phyloP scores from a whole-genome alignment of 768 basidiomycete species.

The Epithele typhae region DNA sequence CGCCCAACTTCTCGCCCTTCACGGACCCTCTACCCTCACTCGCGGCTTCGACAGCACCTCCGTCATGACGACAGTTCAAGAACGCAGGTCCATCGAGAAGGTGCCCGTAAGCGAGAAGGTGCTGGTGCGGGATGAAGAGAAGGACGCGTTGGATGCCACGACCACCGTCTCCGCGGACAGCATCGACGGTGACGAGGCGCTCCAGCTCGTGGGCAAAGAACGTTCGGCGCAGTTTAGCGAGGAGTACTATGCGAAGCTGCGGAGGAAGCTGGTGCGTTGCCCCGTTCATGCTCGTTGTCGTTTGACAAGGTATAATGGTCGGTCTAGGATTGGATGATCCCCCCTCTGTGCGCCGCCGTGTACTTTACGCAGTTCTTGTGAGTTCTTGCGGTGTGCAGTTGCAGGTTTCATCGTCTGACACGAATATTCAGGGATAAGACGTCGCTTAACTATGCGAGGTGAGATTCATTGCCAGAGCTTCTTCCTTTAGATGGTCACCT shows the following conservation, averaged over 20 bases:
- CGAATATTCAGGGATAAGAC: slow-evolving; percentile 55
- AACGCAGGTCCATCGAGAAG: slow-evolving; percentile 11
- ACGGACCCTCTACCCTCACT: too few relatives aligned
- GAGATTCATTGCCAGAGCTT: too few relatives aligned
- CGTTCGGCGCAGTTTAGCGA: slow-evolving; percentile 51
- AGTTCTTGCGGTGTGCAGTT: slow-evolving; percentile 14
- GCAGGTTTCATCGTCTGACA: neutral
- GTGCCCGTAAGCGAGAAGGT: slow-evolving; percentile 6
- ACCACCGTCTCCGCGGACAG: slow-evolving; percentile 28
- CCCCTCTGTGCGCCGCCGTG: slow-evolving; percentile 55
- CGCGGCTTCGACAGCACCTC: neutral
- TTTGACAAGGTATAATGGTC: too few relatives aligned
- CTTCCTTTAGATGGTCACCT: neutral
- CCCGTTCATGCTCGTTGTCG: neutral
- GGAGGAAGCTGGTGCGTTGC: slow-evolving; percentile 50
- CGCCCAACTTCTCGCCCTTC: too few relatives aligned
- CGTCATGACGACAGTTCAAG: slow-evolving; percentile 14
- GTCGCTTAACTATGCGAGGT: slow-evolving; percentile 68
- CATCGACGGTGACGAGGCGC: slow-evolving; percentile 52
- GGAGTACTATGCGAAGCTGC: slow-evolving; percentile 53
- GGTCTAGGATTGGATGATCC: slow-evolving; percentile 45
- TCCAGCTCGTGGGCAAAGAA: slow-evolving; percentile 52
- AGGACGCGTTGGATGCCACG: slow-evolving; percentile 10
- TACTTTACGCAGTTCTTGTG: slow-evolving; percentile 68
- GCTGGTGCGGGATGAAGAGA: slow-evolving; percentile 15